phyloP scores from a whole-genome alignment of 2,329 filamentous ascomycete species.

The Incumbomyces lentus region DNA sequence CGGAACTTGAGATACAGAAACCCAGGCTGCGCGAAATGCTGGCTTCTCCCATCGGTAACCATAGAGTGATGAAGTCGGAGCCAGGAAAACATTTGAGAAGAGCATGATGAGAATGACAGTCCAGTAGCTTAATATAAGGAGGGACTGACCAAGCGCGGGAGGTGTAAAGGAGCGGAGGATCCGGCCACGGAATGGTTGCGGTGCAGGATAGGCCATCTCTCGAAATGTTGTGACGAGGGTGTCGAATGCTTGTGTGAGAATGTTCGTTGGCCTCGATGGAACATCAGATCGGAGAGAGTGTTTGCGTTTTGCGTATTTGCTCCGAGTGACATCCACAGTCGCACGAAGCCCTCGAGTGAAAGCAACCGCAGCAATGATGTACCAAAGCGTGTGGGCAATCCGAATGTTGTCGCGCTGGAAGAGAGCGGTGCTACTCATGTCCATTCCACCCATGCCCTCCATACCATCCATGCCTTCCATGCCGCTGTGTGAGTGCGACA shows the following conservation, averaged over 20 bases:
- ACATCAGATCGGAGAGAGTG: conserved; percentile 4
- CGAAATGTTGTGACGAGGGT: conserved; percentile 13
- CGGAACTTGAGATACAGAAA: conserved; percentile 44
- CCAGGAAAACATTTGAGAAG: conserved; percentile 16
- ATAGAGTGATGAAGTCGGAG: conserved; percentile 14
- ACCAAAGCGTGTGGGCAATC: conserved; percentile 16
- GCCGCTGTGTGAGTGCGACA: not conserved
- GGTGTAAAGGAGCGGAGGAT: conserved; percentile 13
- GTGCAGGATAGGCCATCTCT: conserved; percentile 14
- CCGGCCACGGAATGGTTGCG: conserved; percentile 12
- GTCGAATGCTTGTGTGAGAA: conserved; percentile 14
- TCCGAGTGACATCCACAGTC: conserved; percentile 9
- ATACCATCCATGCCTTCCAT: conserved; percentile 15
- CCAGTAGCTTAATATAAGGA: conserved; percentile 15
- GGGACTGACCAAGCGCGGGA: conserved; percentile 14
- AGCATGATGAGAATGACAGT: conserved; percentile 16
- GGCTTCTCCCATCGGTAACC: conserved; percentile 41
- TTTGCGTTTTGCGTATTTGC: conserved; percentile 6
- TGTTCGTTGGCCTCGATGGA: conserved; percentile 11
- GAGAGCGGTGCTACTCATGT: conserved; percentile 15
- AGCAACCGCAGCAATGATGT: conserved; percentile 13
- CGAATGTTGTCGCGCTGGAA: conserved; percentile 14
- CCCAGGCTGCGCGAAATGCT: conserved; percentile 45
- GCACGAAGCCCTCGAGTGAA: conserved; percentile 8
- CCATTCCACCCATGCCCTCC: conserved; percentile 18